These are phyloP conservation scores for Peniophora sp. DNA, from an alignment of 1,284 basidiomycete genomes.

Conservation along the genomic window DNA sequence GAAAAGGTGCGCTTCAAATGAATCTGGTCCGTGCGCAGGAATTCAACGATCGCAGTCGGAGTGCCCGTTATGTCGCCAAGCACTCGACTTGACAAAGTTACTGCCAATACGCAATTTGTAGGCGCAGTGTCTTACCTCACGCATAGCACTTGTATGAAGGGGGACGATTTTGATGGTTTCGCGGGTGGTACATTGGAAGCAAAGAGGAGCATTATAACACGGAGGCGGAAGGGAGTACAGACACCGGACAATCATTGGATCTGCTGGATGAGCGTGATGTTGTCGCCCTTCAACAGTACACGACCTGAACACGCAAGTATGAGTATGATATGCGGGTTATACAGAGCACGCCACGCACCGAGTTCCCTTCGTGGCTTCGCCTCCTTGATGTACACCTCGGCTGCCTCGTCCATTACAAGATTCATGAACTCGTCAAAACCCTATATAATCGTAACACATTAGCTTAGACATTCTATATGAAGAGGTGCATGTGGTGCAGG, in stretches of 20 bases:
- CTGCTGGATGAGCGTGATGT: constrained; percentile 92
- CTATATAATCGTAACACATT: constrained; percentile 44
- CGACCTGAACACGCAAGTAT: constrained; percentile 53
- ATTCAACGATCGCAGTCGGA: constrained; percentile 48
- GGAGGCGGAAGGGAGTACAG: not conserved
- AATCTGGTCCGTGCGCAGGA: constrained; percentile 2
- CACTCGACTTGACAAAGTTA: constrained; percentile 63
- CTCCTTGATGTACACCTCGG: constrained; percentile 88
- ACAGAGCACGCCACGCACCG: constrained; percentile 37
- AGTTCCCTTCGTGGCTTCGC: constrained; percentile 77
- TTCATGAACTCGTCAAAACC: constrained; percentile 99
- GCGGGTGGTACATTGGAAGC: not conserved
- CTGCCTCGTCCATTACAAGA: constrained; percentile 91
- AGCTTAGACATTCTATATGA: too few relatives aligned
- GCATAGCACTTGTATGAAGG: too few relatives aligned
- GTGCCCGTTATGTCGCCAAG: constrained; percentile 83
- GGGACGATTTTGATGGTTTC: not conserved
- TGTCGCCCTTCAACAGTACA: constrained; percentile 91
- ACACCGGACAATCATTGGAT: constrained; percentile 23
- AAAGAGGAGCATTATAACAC: constrained; percentile 9
- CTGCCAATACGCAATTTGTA: constrained; percentile 83
- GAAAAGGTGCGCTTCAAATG: constrained; percentile 58
- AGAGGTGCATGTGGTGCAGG: too few relatives aligned
- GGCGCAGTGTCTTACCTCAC: constrained; percentile 1
- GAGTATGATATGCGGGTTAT: constrained; percentile 2